Evolutionary conservation across 164 flowering plant genomes (phyloP).

Genomic region (Litsea cubeba): DNA sequence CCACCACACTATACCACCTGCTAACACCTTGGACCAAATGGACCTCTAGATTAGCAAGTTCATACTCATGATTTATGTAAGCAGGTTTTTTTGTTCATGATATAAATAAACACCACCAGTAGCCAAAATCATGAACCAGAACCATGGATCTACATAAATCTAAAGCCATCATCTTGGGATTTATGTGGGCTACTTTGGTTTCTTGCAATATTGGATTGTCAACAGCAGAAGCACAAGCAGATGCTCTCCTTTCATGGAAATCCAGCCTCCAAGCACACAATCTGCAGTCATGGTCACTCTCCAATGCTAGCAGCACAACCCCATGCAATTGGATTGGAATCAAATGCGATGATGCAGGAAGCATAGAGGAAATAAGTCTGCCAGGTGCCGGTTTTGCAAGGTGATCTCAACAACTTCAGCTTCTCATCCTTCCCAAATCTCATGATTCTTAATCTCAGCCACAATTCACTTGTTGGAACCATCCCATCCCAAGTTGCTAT

Average conservation of each 20-base stretch:
- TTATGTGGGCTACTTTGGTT: neutral
- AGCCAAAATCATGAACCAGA: neutral
- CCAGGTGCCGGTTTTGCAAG: conserved; percentile 4
- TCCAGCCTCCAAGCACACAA: neutral
- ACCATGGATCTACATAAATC: neutral
- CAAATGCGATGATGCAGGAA: conserved; percentile 12
- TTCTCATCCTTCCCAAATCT: conserved; percentile 25
- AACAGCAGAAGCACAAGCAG: conserved; percentile 3
- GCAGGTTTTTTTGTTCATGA: neutral
- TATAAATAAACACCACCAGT: neutral
- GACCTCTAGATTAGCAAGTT: too few species aligned
- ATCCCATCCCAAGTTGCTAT: conserved; percentile 19
- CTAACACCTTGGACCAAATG: neutral
- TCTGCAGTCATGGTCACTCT: conserved; percentile 2
- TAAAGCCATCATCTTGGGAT: neutral
- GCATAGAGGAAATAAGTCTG: conserved; percentile 12
- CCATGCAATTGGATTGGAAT: conserved; percentile 22
- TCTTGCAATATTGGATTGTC: neutral
- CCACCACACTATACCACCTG: neutral
- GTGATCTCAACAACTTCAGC: conserved; percentile 14
- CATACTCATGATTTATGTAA: neutral
- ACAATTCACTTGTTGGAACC: conserved; percentile 7
- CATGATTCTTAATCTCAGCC: conserved; percentile 12
- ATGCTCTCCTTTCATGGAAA: conserved; percentile 5
- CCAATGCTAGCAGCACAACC: neutral